Evolutionary conservation across 2,329 filamentous ascomycete genomes (phyloP), one percentile per base, ranked within the genome.

Genomic region (Albophoma yamanashiensis): DNA sequence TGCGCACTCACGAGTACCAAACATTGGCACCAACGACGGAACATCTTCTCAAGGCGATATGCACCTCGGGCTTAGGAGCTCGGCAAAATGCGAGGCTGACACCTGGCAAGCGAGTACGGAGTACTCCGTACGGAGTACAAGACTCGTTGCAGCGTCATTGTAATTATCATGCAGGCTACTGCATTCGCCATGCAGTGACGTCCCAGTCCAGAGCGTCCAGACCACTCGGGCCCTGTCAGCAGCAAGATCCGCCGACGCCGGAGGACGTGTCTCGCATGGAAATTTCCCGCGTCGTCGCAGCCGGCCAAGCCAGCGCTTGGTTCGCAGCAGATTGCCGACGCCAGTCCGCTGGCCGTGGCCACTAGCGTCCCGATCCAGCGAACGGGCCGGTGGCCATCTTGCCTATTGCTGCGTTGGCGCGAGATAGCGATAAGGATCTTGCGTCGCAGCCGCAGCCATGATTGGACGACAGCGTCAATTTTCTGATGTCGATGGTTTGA

Each of bases 351-450:
- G 45, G 47, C 22, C 47, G 45, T 43, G 55, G 53, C 56, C 59
- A 56, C 55, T 66, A 65, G 64, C 60, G 63, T 60, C 53, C 58
- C 67, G 62, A 62, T 65, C 58, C 60, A 61, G 62, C 59, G 56
- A 60, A 62, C 61, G 58, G 64, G 58, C 63, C 61, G 57, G 40
- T 15, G 43, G 38, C 50, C 55, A 64, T 58, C 60, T 63, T 53
- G 67, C 58, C 27, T 52, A 17, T 1, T 52, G 17, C 17, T 76
- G 71, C 70, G 74, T 77, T 40, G 75, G 74, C 62, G 65, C 63
- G 65, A 75, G 76, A 78, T 78, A 78, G 65, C 74, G 76, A 78
- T 78, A 78, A 78, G 76, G 60, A 68, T 64, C 59, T 56, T 57
- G 61, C 11, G 61, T 56, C 43, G 61, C 61, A 59, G 58, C 60